Evolutionary conservation across 768 basidiomycete species (phyloP), one percentile per base, ranked within the genome.

Genomic region (Suillus bovinus): DNA sequence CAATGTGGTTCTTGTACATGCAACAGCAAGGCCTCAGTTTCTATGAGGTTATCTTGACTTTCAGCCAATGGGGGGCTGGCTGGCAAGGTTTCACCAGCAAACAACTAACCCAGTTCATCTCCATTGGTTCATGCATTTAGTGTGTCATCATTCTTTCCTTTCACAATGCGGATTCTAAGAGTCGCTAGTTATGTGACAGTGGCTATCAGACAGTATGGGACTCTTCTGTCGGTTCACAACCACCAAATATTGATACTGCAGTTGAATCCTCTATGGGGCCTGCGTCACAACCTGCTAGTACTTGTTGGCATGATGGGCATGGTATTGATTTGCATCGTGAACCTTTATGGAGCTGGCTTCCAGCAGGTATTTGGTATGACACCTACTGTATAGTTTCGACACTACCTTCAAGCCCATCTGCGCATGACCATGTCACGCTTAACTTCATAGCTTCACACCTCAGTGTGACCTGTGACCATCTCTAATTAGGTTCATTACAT

Each of bases 111-210:
- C 63, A 76, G n/a, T 76, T 80, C 60, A 79, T 78, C 61, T 44
- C 69, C 11, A 75, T 76, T 16, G 81, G 81, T 39, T 75, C 77
- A 64, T 79, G 78, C 61, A 69, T 78, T 61, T 81, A 79, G 80
- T 81, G 64, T 9, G 79, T 65, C 11, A 29, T 41, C 24, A 27
- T 49, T 46, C 2, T 41, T 44, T 42, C 42, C 36, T 27, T 24
- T 22, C 34, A 17, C 13, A 9, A 39, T 20, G 24, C 22, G 27
- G 10, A 39, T 56, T 7, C 17, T 39, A 44, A 44, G 24, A 41
- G 49, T 38, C 27, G 38, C 10, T 60, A 79, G 78, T 64, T 79
- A 79, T 38, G 71, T 79, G 33, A 74, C 76, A 0, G 66, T 78
- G 53, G 77, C 74, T 24, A 60, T 73, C 38, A 20, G 67, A 33